phyloP scores from a whole-genome alignment of 225 moss, liverwort and hornwort species.

The Bryum argenteum region DNA sequence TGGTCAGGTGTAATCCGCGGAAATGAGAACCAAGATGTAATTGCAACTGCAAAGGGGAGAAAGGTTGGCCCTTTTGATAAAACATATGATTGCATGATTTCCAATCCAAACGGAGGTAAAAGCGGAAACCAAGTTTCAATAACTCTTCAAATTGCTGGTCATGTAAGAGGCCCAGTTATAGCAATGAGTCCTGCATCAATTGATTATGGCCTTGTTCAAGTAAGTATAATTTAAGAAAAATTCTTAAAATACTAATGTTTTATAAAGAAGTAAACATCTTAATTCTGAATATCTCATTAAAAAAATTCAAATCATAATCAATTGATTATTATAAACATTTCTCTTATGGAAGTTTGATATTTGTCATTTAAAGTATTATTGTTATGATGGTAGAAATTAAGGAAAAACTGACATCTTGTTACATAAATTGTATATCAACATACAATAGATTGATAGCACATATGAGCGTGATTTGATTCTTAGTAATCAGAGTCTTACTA shows the following conservation, averaged over 20 bases:
- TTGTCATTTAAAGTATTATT: too few species aligned
- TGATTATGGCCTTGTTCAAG: constrained; percentile 83
- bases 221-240: neutral
- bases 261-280: neutral
- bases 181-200: constrained; percentile 55
- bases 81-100: constrained; percentile 48
- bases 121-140: constrained; percentile 40
- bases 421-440: neutral
- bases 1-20: constrained; percentile 47
- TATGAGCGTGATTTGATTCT: constrained; percentile 55
- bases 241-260: neutral
- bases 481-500: constrained; percentile 63
- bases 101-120: constrained; percentile 36
- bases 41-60: constrained; percentile 56
- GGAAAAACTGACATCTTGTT: too few species aligned
- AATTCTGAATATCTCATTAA: too few species aligned
- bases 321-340: too few species aligned
- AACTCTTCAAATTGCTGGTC: constrained; percentile 62
- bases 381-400: too few species aligned
- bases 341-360: too few species aligned
- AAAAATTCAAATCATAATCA: too few species aligned
- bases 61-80: constrained; percentile 69
- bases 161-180: constrained; percentile 64
- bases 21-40: constrained; percentile 37
- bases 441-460: constrained; percentile 47